Percentiles rank a stretch among this genome's conserved stretches.
Evolutionary conservation across 2,329 filamentous ascomycete species (phyloP).

Genomic region (Ceratocystis ficicola): DNA sequence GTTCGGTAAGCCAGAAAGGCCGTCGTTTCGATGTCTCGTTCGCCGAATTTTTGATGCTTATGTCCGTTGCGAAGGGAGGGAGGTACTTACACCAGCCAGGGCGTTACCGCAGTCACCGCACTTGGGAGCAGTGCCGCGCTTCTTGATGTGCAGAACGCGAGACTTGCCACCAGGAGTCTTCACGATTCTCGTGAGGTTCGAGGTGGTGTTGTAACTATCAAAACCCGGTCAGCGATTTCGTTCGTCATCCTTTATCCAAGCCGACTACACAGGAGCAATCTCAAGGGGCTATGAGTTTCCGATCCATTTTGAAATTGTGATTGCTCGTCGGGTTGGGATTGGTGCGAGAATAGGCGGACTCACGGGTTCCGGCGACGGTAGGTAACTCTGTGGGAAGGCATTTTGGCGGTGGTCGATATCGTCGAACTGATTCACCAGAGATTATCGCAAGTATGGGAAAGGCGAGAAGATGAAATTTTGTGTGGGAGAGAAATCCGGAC

Average conservation of each 20-base stretch:
- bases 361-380: constrained; percentile 73
- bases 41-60: constrained; percentile 22
- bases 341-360: constrained; percentile 31
- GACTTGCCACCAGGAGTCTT: constrained; percentile 95
- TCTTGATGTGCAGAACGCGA: constrained; percentile 98
- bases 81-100: constrained; percentile 81
- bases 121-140: constrained; percentile 95
- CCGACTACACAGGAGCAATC: constrained; percentile 1
- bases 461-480: constrained; percentile 33
- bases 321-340: background rate
- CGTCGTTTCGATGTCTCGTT: constrained; percentile 11
- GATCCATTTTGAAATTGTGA: background rate
- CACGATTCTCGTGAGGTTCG: constrained; percentile 90
- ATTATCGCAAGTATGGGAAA: constrained; percentile 21
- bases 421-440: constrained; percentile 27
- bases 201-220: constrained; percentile 87
- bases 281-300: constrained; percentile 22
- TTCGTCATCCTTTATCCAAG: background rate
- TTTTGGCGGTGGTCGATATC: constrained; percentile 38
- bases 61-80: constrained; percentile 20
- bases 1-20: background rate
- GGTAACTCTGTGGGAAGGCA: constrained; percentile 48
- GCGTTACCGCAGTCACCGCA: constrained; percentile 98
- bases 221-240: constrained; percentile 16
- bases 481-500: constrained; percentile 29